Evolutionary conservation across 2,329 filamentous ascomycete genomes (phyloP), one percentile per base, ranked within the genome.

Genomic region (Teratosphaeria nubilosa): DNA sequence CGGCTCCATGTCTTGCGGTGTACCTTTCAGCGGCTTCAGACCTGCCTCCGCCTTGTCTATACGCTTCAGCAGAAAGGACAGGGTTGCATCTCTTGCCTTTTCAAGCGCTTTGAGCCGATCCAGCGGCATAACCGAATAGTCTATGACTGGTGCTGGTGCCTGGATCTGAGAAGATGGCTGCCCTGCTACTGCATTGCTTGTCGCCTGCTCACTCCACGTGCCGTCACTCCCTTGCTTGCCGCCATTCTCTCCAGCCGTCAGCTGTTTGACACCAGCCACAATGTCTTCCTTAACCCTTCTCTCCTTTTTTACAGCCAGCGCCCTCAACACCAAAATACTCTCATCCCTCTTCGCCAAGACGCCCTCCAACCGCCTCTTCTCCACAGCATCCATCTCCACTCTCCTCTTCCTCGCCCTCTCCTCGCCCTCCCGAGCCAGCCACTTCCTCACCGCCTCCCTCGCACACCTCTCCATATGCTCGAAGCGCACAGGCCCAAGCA

Each of bases 401-500:
- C 68, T 72, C 51, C 63, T 63, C 56, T 69, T 70, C 66, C 70
- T 71, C 9, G 58, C 60, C 54, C 56, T 59, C 32, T 66, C 65
- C 31, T 72, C 70, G 20, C 57, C 65, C 45, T 64, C 65, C 32
- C 61, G 54, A 57, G 72, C 71, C 64, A 65, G 64, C 66, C 73
- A 80, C 51, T 69, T 73, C 63, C 68, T 65, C 20, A 82, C 74
- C 1, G 78, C 79, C 57, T 77, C 76, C 58, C 73, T 72, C 2
- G 79, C 80, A 32, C 69, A 73, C 25, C 68, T 74, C 63, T 81
- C 78, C 30, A 82, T 80, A 59, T 81, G 79, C 54, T 73, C 74
- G 61, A 82, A 82, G 16, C 80, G 67, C 16, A 79, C 74, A 1
- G 78, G 79, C 0, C 80, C 80, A 10, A 82, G 72, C 57, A 80